Conservation (phyloP, 345 rosid genomes). For the Orychophragmus violaceus region DNA sequence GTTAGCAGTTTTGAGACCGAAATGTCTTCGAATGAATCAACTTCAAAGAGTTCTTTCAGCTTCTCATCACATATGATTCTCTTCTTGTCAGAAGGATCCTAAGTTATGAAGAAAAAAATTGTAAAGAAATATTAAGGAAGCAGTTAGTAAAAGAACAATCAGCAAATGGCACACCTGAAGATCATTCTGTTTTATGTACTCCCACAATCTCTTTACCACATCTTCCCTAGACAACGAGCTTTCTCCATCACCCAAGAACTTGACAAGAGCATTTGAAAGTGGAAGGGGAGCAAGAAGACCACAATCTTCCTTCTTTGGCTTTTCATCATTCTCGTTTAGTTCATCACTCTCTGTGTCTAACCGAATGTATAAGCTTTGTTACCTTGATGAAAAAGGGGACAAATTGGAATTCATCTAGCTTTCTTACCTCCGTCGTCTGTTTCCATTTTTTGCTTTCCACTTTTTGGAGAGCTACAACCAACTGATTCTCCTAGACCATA, state of each 20-base stretch:
- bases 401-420: constrained; percentile 6
- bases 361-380: neutral
- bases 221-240: constrained; percentile 45
- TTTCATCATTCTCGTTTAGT: constrained; percentile 39
- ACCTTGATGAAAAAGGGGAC: neutral
- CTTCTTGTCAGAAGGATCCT: constrained; percentile 59
- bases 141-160: neutral
- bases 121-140: neutral
- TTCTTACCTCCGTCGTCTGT: constrained; percentile 29
- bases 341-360: constrained; percentile 34
- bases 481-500: constrained; percentile 27
- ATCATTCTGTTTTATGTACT: constrained; percentile 53
- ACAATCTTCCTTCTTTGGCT: constrained; percentile 45
- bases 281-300: constrained; percentile 53
- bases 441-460: constrained; percentile 28
- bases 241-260: constrained; percentile 62
- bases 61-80: constrained; percentile 49
- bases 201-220: constrained; percentile 57
- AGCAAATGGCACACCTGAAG: constrained; percentile 45
- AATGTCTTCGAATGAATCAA: constrained; percentile 43
- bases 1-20: constrained; percentile 44
- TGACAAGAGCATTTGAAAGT: constrained; percentile 52
- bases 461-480: constrained; percentile 16
- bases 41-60: constrained; percentile 59
- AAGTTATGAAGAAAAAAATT: neutral